Percentiles rank a stretch among this genome's conserved stretches.
phyloP scores from a whole-genome alignment of 2,329 filamentous ascomycete species.

The Apiospora hydei region DNA sequence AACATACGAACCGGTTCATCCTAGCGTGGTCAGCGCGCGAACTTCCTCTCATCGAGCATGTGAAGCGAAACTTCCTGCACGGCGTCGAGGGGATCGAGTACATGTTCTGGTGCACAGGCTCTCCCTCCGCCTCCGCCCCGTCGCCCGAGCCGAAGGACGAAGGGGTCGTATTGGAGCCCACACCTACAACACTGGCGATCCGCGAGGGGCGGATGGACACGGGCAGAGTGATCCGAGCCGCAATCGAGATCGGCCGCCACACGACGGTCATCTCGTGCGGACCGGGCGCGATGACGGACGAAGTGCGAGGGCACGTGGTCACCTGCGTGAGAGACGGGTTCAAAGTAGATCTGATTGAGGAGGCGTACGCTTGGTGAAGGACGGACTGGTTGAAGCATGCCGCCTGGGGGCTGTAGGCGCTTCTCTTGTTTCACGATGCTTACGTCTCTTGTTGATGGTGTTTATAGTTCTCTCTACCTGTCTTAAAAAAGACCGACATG shows the following conservation, averaged over 20 bases:
- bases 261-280: conserved; percentile 38
- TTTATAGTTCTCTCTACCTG: not conserved
- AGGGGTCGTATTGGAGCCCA: not conserved
- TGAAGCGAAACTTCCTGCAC: conserved; percentile 32
- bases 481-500: not conserved
- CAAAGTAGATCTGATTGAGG: conserved; percentile 18
- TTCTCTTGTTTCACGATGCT: not conserved
- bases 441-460: not conserved
- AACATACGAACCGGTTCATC: conserved; percentile 32
- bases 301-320: conserved; percentile 34
- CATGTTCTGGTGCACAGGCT: conserved; percentile 31
- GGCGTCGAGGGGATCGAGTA: conserved; percentile 28
- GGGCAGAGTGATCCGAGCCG: conserved; percentile 31
- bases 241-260: conserved; percentile 29
- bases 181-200: conserved; percentile 21
- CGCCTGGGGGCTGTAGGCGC: not conserved
- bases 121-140: not conserved
- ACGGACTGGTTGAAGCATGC: not conserved
- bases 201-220: conserved; percentile 33
- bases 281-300: conserved; percentile 39
- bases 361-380: conserved; percentile 24
- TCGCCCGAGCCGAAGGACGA: not conserved
- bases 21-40: conserved; percentile 39
- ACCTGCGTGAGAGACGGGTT: conserved; percentile 34
- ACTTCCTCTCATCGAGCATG: conserved; percentile 34